Base-by-base conservation (phyloP, 495 filamentous ascomycete genomes). In the Neurospora sp. region DNA sequence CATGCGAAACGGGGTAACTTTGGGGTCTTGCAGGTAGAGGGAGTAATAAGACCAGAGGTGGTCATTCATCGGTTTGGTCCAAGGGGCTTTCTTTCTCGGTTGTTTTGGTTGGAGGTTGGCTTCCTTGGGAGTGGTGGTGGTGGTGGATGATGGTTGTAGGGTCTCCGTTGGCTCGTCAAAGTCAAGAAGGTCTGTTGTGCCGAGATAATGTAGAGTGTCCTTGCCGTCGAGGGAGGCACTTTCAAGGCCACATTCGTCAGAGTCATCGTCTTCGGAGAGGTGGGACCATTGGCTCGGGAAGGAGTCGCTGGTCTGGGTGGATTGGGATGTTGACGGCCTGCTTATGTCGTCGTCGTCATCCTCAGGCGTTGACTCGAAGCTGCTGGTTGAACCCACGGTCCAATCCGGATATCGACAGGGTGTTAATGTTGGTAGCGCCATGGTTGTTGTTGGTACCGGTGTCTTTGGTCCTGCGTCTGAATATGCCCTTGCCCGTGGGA, bases 11-110 rank as follows among this genome's bases (percentile, higher is more conserved):
- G 96, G 96, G 2, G 96, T 99, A 38, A 97, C 91, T 10, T 91
- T 94, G 40, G 96, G 94, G 79, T 98, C 94, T 75, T 94, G 91
- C 12, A 98, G 84, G 78, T 97, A 99, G 10, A 92, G 79, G 75
- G 92, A 84, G 78, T 97, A 98, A 3, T 92, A 94, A 41, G 92
- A 89, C 96, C 96, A 98, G 39, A 99, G 81, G 78, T 99, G 96
- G 42, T 90, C 89, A 81, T 94, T 94, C 93, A 97, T 96, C 22
- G 93, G 91, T 65, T 90, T 87, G 3, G 92, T 96, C 94, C 94
- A 99, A 2, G 84, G 84, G 8, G 83, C 84, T 74, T 82, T 86
- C 71, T 83, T 80, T 53, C 53, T 59, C 14, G 48, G 1, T 65
- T 74, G 70, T 68, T 81, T 82, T 6, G 59, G 75, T 41, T 80